Evolutionary conservation across 176 grass and related monocot species (phyloP), one percentile per base, ranked within the genome.

Genomic region (Eragrostis nindensis): DNA sequence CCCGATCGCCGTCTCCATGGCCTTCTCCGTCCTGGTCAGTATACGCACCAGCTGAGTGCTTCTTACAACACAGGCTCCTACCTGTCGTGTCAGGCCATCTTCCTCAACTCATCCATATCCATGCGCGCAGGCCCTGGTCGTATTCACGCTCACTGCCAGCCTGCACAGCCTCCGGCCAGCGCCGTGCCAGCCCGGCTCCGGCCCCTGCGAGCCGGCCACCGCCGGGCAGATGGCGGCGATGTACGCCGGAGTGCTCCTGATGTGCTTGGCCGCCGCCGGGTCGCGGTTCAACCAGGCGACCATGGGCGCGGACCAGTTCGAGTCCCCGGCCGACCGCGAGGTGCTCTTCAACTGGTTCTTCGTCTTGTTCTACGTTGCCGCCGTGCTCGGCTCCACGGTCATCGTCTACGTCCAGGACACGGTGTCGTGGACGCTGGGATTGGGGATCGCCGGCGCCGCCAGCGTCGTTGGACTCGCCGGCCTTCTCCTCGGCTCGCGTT

Each of bases 321-420:
- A 94, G 25, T 10, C 43, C 18, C 24, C 69, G 29, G 56, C 88
- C 32, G 84, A 89, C 59, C 86, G 62, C 9, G 86, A 90, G 43
- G 62, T 93, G 54, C 91, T 75, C 62, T 94, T 97, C 87, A 94
- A 91, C 78, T 97, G 89, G 91, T 97, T 86, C 84, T 93, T 91
- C 84, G 86, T 94, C 56, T 82, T 85, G 57, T 2, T 93, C n/a
- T 91, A 93, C 66, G 57, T 56, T 0, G 71, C 91, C 6, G 2
- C 84, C 19, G 79, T 97, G n/a, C 19, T 84, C 5, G 89, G 82
- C 13, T 40, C 75, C 9, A 97, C 94, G 6, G 70, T 85, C 3
- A 78, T 94, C 24, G 91, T 91, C 62, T 91, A 94, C 76, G 39
- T 97, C 63, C 86, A 97, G 80, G 91, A 91, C 69, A 47, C 44